A percentile compares a stretch with the other conserved stretches of the same genome.
phyloP scores from a whole-genome alignment of 306 rosid species.

The Cucumis hystrix region DNA sequence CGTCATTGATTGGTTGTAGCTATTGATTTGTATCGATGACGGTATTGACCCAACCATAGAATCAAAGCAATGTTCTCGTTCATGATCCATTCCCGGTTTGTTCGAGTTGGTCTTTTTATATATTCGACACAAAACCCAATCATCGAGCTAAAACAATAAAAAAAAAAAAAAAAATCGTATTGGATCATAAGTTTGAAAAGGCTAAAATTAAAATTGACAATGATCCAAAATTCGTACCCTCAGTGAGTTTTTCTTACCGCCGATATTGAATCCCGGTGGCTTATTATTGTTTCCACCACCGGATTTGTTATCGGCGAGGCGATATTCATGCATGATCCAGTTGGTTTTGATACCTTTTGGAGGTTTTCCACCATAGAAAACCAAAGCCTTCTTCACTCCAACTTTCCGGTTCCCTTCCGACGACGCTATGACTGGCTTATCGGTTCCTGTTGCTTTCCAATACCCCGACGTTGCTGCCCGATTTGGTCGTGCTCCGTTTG shows the following conservation, averaged over 20 bases:
- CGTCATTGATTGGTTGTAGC: slow-evolving; percentile 18
- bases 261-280: slow-evolving; percentile 66
- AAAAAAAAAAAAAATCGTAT: background rate
- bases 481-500: slow-evolving; percentile 90
- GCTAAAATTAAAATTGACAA: background rate
- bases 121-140: slow-evolving; percentile 93
- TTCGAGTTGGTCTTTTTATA: slow-evolving; percentile 72
- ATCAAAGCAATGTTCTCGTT: slow-evolving; percentile 46
- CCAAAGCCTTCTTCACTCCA: slow-evolving; percentile 90
- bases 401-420: slow-evolving; percentile 49
- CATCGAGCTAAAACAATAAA: slow-evolving; percentile 47
- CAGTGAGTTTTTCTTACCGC: slow-evolving; percentile 79
- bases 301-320: slow-evolving; percentile 46
- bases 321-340: slow-evolving; percentile 97
- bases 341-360: slow-evolving; percentile 85
- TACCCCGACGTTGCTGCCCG: slow-evolving; percentile 91
- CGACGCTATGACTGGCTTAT: slow-evolving; percentile 62
- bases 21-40: slow-evolving; percentile 23
- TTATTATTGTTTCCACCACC: slow-evolving; percentile 18
- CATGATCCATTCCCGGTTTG: slow-evolving; percentile 37
- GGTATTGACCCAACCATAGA: slow-evolving; percentile 39
- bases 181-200: no score
- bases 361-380: slow-evolving; percentile 88
- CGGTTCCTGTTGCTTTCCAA: slow-evolving; percentile 97
- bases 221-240: slow-evolving; percentile 34